Evolutionary conservation across 441 rosid genomes (phyloP).

Genomic region (Gossypium trilobum): DNA sequence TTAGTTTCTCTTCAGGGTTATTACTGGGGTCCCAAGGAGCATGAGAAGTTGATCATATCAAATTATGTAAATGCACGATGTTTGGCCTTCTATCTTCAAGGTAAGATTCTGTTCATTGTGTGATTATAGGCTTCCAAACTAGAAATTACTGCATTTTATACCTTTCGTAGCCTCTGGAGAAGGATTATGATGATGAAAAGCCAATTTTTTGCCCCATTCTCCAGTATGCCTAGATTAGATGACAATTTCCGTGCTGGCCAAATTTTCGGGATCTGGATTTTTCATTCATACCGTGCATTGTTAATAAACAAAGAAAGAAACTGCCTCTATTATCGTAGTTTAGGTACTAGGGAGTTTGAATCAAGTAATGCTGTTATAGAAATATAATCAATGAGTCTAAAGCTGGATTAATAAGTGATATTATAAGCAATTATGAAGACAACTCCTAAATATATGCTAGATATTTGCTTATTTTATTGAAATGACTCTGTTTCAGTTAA

Average conservation of each 20-base stretch:
- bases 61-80: constrained; percentile 48
- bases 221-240: not conserved
- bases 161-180: not conserved
- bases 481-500: not conserved
- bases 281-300: not conserved
- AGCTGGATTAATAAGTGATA: not conserved
- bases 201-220: not conserved
- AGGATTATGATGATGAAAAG: not conserved
- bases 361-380: not conserved
- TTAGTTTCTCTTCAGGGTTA: constrained; percentile 69
- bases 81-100: constrained; percentile 69
- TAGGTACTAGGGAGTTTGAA: not conserved
- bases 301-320: not conserved
- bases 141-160: not conserved
- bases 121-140: not conserved
- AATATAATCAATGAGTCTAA: not conserved
- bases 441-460: not conserved
- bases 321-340: not conserved
- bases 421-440: not conserved
- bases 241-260: not conserved
- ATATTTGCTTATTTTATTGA: not conserved
- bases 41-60: constrained; percentile 70
- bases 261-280: not conserved
- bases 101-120: constrained; percentile 28
- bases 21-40: constrained; percentile 81